These are phyloP conservation scores for Cercospora berteroae DNA, from an alignment of 2,329 filamentous ascomycete genomes.

Conservation along the genomic window DNA sequence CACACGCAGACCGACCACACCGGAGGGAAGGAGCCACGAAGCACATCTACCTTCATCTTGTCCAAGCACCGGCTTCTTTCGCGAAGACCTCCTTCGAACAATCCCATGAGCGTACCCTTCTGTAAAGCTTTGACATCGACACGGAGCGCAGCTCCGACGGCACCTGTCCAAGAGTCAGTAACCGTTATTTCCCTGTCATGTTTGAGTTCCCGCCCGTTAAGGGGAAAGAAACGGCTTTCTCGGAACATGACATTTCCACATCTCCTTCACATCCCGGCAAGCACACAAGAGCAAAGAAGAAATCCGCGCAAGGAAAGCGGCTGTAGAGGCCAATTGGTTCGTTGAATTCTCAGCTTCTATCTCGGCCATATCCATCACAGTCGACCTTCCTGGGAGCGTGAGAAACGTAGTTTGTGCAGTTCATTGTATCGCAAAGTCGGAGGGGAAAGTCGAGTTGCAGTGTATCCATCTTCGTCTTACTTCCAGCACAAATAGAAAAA, in stretches of 20 bases:
- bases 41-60: too few species aligned
- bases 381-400: not conserved
- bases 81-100: not conserved
- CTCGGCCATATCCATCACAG: not conserved
- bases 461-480: not conserved
- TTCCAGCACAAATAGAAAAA: not conserved
- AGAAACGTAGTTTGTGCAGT: not conserved
- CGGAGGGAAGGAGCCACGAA: too few species aligned
- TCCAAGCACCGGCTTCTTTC: too few species aligned
- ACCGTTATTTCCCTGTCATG: not conserved
- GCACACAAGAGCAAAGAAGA: not conserved
- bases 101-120: not conserved
- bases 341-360: not conserved
- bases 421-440: not conserved
- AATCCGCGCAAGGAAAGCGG: not conserved
- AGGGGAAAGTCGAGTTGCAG: not conserved
- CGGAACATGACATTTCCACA: not conserved
- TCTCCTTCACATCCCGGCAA: not conserved
- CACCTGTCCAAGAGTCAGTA: not conserved
- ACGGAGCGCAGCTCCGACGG: not conserved
- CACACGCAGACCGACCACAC: too few species aligned
- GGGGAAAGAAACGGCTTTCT: not conserved
- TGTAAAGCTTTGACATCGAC: not conserved
- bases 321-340: not conserved
- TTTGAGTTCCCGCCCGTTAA: conserved; percentile 1